Base-by-base conservation (phyloP, 331 rosid species). In the Prunus yedoensis region DNA sequence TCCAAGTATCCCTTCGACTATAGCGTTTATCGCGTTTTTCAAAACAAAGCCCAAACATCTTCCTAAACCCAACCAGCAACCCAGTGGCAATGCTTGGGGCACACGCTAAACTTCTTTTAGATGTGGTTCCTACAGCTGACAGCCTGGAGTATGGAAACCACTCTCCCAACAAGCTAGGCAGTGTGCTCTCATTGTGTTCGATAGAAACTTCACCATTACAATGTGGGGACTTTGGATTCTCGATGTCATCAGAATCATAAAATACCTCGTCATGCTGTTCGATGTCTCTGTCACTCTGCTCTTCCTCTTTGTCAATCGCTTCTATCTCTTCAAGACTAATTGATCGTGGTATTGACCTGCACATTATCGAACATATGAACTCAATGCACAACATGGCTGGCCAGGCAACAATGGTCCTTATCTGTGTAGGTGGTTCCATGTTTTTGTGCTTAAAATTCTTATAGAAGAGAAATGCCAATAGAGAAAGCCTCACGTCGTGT, bases 31-130 rank as follows among this genome's bases (percentile, higher is more conserved):
- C 60, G 30, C 71, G 85, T 77, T 82, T 87, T n/a, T 75, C 82
- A 50, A 88, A 75, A 78, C 85, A 90, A 71, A 71, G 57, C 82
- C 69, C 75, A 61, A 89, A 63, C 66, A 87, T 70, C 78, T 88
- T 92, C 72, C 82, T 86, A 66, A 91, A 82, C 81, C 92, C 84
- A 54, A 58, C 76, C 41, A 88, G 51, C 71, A 90, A 73, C 71
- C 90, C 82, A 64, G 74, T 77, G 66, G 83, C 81, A 66, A 80
- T 49, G 61, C 78, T 73, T 32, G 86, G 57, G 63, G 83, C 80
- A 38, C 83, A 83, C 45, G 82, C 62, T 81, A 77, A 53, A 47
- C 84, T 66, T 63, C 77, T 79, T 56, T 47, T 57, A 76, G 84
- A 75, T n/a, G 71, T 78, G 74, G 71, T 78, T 76, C 80, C 83